phyloP scores from a whole-genome alignment of 306 rosid genomes.

The Senna tora region DNA sequence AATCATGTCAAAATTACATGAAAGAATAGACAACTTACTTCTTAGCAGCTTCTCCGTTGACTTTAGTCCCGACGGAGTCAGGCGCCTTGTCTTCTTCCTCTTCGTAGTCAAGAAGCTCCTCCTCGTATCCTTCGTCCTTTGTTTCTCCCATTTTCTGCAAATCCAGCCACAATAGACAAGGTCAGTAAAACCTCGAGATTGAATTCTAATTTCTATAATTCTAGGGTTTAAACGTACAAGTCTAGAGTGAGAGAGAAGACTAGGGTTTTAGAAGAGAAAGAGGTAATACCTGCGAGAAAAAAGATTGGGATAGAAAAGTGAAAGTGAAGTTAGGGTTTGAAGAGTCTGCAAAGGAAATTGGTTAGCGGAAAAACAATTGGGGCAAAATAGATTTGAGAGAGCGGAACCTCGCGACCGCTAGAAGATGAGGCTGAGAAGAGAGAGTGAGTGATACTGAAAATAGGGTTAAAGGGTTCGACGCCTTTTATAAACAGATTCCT shows the following conservation, averaged over 20 bases:
- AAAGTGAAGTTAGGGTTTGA: conserved; percentile 44
- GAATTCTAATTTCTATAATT: conserved; percentile 1
- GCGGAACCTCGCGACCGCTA: conserved; percentile 42
- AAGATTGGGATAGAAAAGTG: conserved; percentile 15
- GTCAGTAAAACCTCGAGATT: background rate
- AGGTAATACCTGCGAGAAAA: conserved; percentile 48
- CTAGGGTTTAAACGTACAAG: conserved; percentile 39
- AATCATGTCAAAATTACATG: background rate
- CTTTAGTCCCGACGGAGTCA: conserved; percentile 77
- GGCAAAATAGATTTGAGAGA: conserved; percentile 37
- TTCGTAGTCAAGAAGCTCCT: conserved; percentile 96
- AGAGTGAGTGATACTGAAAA: background rate
- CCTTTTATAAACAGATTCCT: background rate
- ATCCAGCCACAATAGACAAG: background rate
- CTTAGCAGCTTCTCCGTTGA: conserved; percentile 89
- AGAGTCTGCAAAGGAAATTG: conserved; percentile 80
- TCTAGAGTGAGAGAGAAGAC: background rate
- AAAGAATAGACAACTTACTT: conserved; percentile 55
- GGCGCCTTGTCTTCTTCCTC: conserved; percentile 95
- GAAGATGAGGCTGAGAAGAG: background rate
- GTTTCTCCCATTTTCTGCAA: conserved; percentile 85
- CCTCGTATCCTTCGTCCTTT: conserved; percentile 86
- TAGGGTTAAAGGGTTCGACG: conserved; percentile 37
- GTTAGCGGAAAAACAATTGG: conserved; percentile 67
- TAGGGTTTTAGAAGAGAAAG: conserved; percentile 46